These are phyloP conservation scores for Penicillium macrosclerotiorum DNA, from an alignment of 495 filamentous ascomycete species.

Conservation along the genomic window DNA sequence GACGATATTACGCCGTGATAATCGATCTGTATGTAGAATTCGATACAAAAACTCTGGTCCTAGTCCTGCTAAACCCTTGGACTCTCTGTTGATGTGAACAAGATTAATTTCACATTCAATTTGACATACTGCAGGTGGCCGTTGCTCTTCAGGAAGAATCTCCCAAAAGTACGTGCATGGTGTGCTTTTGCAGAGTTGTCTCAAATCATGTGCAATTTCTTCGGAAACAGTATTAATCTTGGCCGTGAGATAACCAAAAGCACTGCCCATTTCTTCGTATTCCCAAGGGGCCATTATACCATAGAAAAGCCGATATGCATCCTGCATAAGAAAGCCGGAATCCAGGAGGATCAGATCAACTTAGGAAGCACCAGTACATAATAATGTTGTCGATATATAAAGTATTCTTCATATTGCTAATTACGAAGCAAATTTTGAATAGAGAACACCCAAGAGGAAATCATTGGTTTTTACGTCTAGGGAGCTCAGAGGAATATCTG, in stretches of 20 bases:
- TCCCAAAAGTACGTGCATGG: neutral
- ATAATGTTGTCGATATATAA: no score
- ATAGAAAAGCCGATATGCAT: constrained; percentile 14
- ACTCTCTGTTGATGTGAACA: neutral
- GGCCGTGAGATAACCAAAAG: constrained; percentile 6
- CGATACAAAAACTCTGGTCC: constrained; percentile 12
- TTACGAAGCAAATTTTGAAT: no score
- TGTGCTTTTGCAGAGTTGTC: constrained; percentile 1
- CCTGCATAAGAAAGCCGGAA: neutral
- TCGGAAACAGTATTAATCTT: constrained; percentile 6
- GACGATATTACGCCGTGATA: constrained; percentile 13
- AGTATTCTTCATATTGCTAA: no score
- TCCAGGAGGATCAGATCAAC: no score
- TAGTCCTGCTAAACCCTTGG: neutral
- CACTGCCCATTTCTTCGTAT: constrained; percentile 16
- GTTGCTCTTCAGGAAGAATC: constrained; percentile 9
- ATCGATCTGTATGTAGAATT: constrained; percentile 5
- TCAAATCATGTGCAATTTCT: constrained; percentile 11
- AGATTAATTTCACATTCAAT: constrained; percentile 7
- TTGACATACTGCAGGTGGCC: neutral
- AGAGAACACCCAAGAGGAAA: no score
- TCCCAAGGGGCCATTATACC: constrained; percentile 19
- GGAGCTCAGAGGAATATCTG: no score
- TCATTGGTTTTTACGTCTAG: no score
- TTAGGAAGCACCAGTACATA: no score